These are phyloP conservation scores for Canavalia gladiata DNA, from an alignment of 306 rosid species.

Conservation along the genomic window DNA sequence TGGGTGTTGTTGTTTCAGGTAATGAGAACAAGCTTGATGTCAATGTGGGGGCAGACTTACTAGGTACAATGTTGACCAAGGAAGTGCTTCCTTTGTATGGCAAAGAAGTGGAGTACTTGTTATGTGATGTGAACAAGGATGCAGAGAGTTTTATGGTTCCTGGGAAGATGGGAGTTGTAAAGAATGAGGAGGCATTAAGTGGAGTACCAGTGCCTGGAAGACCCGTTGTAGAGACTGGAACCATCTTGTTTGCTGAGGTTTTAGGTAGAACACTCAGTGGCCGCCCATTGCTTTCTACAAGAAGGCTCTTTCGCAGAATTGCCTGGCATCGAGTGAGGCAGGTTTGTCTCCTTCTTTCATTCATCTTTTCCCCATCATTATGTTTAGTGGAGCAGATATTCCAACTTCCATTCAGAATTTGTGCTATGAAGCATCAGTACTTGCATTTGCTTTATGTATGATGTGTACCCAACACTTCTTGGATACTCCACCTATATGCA, in stretches of 20 bases:
- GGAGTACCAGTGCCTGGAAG: constrained; percentile 62
- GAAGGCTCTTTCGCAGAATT: constrained; percentile 79
- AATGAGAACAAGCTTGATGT: constrained; percentile 91
- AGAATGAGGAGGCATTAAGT: constrained; percentile 71
- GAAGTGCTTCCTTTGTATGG: constrained; percentile 93
- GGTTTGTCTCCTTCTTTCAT: constrained; percentile 78
- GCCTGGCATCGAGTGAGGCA: constrained; percentile 99
- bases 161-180: constrained; percentile 90
- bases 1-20: constrained; percentile 94
- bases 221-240: constrained; percentile 87
- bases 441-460: not conserved
- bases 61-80: constrained; percentile 96
- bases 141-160: constrained; percentile 63
- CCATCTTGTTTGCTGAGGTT: constrained; percentile 92
- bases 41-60: constrained; percentile 85
- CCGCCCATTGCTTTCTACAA: constrained; percentile 89
- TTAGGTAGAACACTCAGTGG: constrained; percentile 96
- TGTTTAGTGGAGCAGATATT: constrained; percentile 43
- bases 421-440: not conserved
- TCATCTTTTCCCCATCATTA: constrained; percentile 13
- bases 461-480: not conserved
- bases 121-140: constrained; percentile 69
- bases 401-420: constrained; percentile 33
- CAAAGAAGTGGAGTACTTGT: constrained; percentile 84
- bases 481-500: not conserved